phyloP scores from a whole-genome alignment of 2,329 filamentous ascomycete species.

The Colletotrichum spinosum region DNA sequence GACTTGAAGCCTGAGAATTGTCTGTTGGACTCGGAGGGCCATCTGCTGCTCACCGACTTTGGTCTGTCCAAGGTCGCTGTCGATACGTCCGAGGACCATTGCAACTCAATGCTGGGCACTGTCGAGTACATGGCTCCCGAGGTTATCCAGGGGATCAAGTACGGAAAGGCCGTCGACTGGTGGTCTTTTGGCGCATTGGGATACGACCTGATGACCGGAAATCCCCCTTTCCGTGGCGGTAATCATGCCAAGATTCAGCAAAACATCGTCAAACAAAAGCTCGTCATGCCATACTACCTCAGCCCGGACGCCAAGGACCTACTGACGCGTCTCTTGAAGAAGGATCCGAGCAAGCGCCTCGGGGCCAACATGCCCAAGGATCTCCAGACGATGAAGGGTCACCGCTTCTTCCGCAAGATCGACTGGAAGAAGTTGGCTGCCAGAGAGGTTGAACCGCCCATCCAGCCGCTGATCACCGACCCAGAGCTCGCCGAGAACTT shows the following conservation, averaged over 20 bases:
- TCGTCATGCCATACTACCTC: constrained; percentile 89
- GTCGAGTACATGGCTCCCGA: constrained; percentile 99
- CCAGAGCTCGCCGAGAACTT: constrained; percentile 98
- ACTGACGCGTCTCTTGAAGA: constrained; percentile 87
- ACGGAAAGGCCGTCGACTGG: constrained; percentile 97
- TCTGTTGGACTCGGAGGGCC: constrained; percentile 89
- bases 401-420: constrained; percentile 97
- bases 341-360: constrained; percentile 91
- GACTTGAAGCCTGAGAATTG: constrained; percentile 99
- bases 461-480: constrained; percentile 93
- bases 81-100: constrained; percentile 69
- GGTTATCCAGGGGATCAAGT: constrained; percentile 87
- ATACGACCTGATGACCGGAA: constrained; percentile 92
- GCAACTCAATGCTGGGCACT: constrained; percentile 92
- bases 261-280: constrained; percentile 94
- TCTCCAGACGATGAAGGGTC: constrained; percentile 84
- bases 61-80: constrained; percentile 94
- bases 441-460: constrained; percentile 87
- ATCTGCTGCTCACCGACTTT: constrained; percentile 95
- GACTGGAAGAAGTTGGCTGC: constrained; percentile 90
- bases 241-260: constrained; percentile 97
- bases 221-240: constrained; percentile 88
- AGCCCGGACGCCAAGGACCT: constrained; percentile 94
- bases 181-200: constrained; percentile 96
- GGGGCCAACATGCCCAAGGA: constrained; percentile 92